A percentile compares a stretch with the other conserved stretches of the same genome.
phyloP scores from a whole-genome alignment of 2,329 filamentous ascomycete genomes.

The Septoria petroselini region DNA sequence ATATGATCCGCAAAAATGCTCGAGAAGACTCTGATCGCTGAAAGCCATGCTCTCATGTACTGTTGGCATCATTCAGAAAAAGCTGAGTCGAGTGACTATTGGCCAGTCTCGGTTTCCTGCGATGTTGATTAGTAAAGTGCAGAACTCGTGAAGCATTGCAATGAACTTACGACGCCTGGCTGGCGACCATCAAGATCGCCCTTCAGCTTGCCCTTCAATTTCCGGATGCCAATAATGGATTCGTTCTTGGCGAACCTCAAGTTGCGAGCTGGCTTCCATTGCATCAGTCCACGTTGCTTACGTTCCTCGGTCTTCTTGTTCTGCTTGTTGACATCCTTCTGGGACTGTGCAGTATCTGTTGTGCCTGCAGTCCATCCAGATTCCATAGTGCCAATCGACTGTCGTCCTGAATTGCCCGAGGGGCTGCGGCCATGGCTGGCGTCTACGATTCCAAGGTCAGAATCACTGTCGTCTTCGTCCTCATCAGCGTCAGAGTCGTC shows the following conservation, averaged over 20 bases:
- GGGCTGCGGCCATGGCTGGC: slow-evolving; percentile 39
- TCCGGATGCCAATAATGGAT: slow-evolving; percentile 71
- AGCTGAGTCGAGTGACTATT: not conserved
- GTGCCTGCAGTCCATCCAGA: slow-evolving; percentile 38
- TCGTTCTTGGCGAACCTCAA: slow-evolving; percentile 84
- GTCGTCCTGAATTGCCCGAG: slow-evolving; percentile 25
- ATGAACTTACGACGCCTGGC: slow-evolving; percentile 65
- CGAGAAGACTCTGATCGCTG: not conserved
- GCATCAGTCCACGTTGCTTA: slow-evolving; percentile 87
- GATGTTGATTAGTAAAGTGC: slow-evolving; percentile 14
- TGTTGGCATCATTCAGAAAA: not conserved
- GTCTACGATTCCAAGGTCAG: slow-evolving; percentile 59
- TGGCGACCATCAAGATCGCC: slow-evolving; percentile 71
- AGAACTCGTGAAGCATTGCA: not conserved
- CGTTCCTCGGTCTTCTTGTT: slow-evolving; percentile 72
- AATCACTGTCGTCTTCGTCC: slow-evolving; percentile 38
- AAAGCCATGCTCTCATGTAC: not conserved
- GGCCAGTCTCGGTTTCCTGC: slow-evolving; percentile 28
- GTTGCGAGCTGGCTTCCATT: slow-evolving; percentile 89
- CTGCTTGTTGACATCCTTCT: slow-evolving; percentile 62
- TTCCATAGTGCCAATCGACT: slow-evolving; percentile 34
- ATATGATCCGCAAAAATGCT: not conserved
- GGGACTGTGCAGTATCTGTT: slow-evolving; percentile 29
- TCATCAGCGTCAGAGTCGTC: slow-evolving; percentile 45
- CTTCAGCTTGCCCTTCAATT: slow-evolving; percentile 72